Conservation (phyloP, 495 filamentous ascomycete species). For the Saxophila tyrrhenica region DNA sequence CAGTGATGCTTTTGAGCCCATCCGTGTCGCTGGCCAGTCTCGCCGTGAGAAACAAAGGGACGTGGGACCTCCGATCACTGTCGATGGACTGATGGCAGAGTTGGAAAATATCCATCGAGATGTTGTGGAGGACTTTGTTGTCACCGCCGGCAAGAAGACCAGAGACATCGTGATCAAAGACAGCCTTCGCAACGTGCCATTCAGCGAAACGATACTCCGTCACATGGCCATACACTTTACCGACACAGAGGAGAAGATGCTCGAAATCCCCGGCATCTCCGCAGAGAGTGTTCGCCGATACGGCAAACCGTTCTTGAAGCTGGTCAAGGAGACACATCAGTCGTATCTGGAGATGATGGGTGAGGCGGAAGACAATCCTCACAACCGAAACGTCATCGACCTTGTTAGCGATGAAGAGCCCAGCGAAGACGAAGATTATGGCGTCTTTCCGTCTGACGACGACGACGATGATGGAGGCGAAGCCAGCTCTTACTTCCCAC, state of each 20-base stretch:
- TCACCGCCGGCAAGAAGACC: constrained; percentile 50
- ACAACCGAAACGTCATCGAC: constrained; percentile 56
- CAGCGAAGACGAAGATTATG: constrained; percentile 34
- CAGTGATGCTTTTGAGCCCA: constrained; percentile 48
- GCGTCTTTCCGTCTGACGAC: constrained; percentile 34
- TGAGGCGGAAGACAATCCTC: constrained; percentile 28
- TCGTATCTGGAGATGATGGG: constrained; percentile 49
- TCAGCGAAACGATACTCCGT: constrained; percentile 65
- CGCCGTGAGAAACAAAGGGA: constrained; percentile 25
- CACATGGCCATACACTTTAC: constrained; percentile 77
- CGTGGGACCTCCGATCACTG: constrained; percentile 61
- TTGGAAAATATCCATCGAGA: constrained; percentile 51
- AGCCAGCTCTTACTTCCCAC: constrained; percentile 19
- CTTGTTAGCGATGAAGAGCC: constrained; percentile 54
- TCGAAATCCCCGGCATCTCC: constrained; percentile 55
- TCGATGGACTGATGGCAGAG: constrained; percentile 49
- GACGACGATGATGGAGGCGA: constrained; percentile 13
- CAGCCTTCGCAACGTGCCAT: constrained; percentile 51
- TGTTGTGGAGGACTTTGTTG: constrained; percentile 55
- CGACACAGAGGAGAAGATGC: constrained; percentile 47
- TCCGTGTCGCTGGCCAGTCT: constrained; percentile 4
- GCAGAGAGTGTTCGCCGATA: constrained; percentile 57
- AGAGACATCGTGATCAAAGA: constrained; percentile 55
- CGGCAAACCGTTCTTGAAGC: constrained; percentile 52
- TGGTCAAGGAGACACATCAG: constrained; percentile 45